Evolutionary conservation across 192 early-diverging fungal species (phyloP).

Genomic region (Coemansia brasiliensis): DNA sequence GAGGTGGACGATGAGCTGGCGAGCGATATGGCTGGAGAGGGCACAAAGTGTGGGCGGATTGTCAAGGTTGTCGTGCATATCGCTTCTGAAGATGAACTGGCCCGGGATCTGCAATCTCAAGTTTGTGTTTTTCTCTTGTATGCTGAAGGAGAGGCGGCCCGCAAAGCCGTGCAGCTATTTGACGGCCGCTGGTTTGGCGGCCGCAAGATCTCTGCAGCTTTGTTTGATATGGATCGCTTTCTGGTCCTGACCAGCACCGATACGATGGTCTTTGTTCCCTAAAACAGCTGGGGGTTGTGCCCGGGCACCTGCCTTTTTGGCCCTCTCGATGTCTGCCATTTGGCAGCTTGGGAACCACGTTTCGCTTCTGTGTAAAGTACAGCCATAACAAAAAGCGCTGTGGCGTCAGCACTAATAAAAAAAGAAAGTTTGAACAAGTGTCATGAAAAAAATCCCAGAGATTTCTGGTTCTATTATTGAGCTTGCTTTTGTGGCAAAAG

Average conservation of each 20-base stretch:
- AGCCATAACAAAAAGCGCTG: too few species aligned
- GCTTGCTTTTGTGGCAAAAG: too few species aligned
- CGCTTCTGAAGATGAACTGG: slow-evolving; percentile 30
- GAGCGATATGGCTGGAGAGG: slow-evolving; percentile 83
- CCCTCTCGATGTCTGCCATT: too few species aligned
- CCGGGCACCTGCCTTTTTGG: too few species aligned
- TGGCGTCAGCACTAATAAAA: too few species aligned
- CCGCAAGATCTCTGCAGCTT: slow-evolving; percentile 63
- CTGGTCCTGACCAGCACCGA: slow-evolving; percentile 49
- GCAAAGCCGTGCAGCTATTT: slow-evolving; percentile 61
- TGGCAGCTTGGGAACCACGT: too few species aligned
- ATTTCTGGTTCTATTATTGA: too few species aligned
- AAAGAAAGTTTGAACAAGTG: too few species aligned
- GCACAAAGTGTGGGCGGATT: slow-evolving; percentile 76
- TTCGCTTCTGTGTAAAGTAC: too few species aligned
- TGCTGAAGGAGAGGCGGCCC: slow-evolving; percentile 47
- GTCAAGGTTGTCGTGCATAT: slow-evolving; percentile 64
- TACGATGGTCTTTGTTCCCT: slow-evolving; percentile 52
- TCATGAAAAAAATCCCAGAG: too few species aligned
- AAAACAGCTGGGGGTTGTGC: too few species aligned
- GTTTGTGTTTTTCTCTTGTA: slow-evolving; percentile 83
- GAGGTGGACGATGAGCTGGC: slow-evolving; percentile 81
- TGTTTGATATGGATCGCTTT: slow-evolving; percentile 61
- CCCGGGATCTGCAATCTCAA: slow-evolving; percentile 3
- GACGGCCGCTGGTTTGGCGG: slow-evolving; percentile 86